Percentiles rank a stretch among this genome's conserved stretches.
Evolutionary conservation across 495 filamentous ascomycete species (phyloP).

Genomic region (Aspergillus incahuasiensis): DNA sequence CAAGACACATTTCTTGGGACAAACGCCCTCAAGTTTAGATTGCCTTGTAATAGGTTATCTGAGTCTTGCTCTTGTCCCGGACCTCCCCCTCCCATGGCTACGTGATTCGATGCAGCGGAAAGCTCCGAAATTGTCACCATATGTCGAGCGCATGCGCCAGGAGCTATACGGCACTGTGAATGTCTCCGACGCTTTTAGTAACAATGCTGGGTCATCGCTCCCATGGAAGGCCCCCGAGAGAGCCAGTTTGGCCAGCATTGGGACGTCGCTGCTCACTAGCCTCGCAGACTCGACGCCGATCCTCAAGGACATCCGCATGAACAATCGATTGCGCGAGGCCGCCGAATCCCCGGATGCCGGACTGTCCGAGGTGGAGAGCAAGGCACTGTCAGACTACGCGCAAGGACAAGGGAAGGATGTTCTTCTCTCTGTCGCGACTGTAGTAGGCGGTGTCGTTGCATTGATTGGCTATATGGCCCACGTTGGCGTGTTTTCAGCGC

Average conservation of each 20-base stretch:
- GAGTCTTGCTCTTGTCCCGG: slow-evolving; percentile 63
- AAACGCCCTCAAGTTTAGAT: slow-evolving; percentile 60
- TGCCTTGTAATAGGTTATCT: slow-evolving; percentile 77
- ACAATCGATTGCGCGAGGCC: slow-evolving; percentile 31
- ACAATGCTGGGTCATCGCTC: slow-evolving; percentile 16
- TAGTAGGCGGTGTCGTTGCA: slow-evolving; percentile 31
- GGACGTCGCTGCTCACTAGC: slow-evolving; percentile 33
- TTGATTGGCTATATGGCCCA: slow-evolving; percentile 41
- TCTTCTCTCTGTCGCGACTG: slow-evolving; percentile 35
- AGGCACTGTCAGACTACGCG: slow-evolving; percentile 24
- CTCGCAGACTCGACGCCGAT: slow-evolving; percentile 41
- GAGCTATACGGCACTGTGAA: slow-evolving; percentile 38
- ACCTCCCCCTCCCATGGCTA: slow-evolving; percentile 69
- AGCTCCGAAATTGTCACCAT: slow-evolving; percentile 50
- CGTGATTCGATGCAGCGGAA: slow-evolving; percentile 54
- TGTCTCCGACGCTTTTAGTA: slow-evolving; percentile 25
- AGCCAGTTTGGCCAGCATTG: slow-evolving; percentile 30
- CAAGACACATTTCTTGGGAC: slow-evolving; percentile 48
- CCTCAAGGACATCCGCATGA: slow-evolving; percentile 32
- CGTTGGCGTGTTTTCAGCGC: slow-evolving; percentile 24
- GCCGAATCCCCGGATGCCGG: slow-evolving; percentile 26
- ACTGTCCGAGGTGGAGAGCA: slow-evolving; percentile 23
- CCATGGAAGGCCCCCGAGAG: slow-evolving; percentile 37
- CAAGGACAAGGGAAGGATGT: slow-evolving; percentile 31
- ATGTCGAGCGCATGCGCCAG: slow-evolving; percentile 44